These are phyloP conservation scores for Trichosporon faecale DNA, from an alignment of 1,284 basidiomycete species.

Conservation along the genomic window DNA sequence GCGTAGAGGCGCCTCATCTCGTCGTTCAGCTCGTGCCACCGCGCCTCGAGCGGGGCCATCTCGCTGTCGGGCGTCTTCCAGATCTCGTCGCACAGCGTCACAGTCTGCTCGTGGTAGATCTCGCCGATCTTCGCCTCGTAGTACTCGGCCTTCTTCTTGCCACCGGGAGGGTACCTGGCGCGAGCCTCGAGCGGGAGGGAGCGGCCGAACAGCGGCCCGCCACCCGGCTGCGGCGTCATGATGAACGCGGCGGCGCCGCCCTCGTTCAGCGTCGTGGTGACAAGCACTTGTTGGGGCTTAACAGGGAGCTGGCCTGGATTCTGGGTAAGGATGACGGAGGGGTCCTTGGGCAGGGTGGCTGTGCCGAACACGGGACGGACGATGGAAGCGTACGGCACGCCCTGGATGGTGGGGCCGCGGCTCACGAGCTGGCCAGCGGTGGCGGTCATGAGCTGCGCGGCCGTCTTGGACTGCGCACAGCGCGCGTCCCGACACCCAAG, in stretches of 20 bases:
- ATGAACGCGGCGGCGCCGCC: slow-evolving; percentile 51
- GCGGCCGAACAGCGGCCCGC: neutral
- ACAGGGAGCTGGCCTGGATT: slow-evolving; percentile 62
- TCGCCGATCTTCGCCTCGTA: no score
- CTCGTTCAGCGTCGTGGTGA: slow-evolving; percentile 70
- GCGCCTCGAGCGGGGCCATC: no score
- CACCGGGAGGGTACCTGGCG: no score
- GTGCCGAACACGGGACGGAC: slow-evolving; percentile 36
- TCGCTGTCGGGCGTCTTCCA: no score
- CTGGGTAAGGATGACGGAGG: slow-evolving; percentile 64
- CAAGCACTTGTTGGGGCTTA: slow-evolving; percentile 60
- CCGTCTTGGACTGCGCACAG: slow-evolving; percentile 60
- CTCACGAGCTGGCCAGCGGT: slow-evolving; percentile 54
- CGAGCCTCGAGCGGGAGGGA: no score
- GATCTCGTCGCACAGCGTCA: no score
- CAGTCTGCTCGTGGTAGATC: no score
- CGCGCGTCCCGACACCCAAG: slow-evolving; percentile 29
- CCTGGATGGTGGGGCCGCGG: slow-evolving; percentile 15
- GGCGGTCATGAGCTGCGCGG: slow-evolving; percentile 59
- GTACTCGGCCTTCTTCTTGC: no score
- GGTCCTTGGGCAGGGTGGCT: slow-evolving; percentile 43
- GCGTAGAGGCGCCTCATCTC: no score
- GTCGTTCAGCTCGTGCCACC: no score
- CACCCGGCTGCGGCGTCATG: neutral
- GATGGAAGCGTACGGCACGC: slow-evolving; percentile 32